phyloP scores from a whole-genome alignment of 495 filamentous ascomycete species.

The Xylaria curta region DNA sequence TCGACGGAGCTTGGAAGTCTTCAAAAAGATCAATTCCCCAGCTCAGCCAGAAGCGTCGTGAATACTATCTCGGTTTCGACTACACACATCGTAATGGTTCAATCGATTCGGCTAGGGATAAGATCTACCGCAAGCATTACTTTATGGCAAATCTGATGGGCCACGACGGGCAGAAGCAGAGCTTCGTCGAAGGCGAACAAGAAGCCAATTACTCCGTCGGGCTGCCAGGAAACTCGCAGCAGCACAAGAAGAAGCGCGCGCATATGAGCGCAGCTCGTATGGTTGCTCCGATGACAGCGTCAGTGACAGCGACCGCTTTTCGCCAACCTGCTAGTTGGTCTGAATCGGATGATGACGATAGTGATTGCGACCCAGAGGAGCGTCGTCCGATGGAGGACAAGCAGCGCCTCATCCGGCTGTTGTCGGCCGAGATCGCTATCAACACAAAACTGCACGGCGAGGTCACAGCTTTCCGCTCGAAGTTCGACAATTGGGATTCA shows the following conservation, averaged over 20 bases:
- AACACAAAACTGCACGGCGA: constrained; percentile 62
- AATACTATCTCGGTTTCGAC: constrained; percentile 52
- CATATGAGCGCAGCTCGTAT: background rate
- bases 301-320: background rate
- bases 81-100: constrained; percentile 7
- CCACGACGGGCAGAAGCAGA: constrained; percentile 33
- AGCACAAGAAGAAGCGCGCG: background rate
- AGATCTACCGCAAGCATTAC: constrained; percentile 55
- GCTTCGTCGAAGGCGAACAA: constrained; percentile 47
- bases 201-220: constrained; percentile 40
- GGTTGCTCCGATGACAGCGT: background rate
- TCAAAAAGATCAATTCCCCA: constrained; percentile 47
- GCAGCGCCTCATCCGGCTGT: constrained; percentile 64
- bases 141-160: constrained; percentile 60
- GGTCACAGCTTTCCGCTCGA: constrained; percentile 66
- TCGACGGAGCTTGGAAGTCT: constrained; percentile 52
- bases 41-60: constrained; percentile 52
- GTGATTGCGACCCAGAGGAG: constrained; percentile 30
- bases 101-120: constrained; percentile 46
- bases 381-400: constrained; percentile 61
- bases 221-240: background rate
- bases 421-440: constrained; percentile 69
- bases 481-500: constrained; percentile 68
- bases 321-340: no score
- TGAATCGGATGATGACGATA: constrained; percentile 25